These are phyloP conservation scores for Botrytis cinerea DNA, from an alignment of 2,329 filamentous ascomycete species.

Conservation along the genomic window DNA sequence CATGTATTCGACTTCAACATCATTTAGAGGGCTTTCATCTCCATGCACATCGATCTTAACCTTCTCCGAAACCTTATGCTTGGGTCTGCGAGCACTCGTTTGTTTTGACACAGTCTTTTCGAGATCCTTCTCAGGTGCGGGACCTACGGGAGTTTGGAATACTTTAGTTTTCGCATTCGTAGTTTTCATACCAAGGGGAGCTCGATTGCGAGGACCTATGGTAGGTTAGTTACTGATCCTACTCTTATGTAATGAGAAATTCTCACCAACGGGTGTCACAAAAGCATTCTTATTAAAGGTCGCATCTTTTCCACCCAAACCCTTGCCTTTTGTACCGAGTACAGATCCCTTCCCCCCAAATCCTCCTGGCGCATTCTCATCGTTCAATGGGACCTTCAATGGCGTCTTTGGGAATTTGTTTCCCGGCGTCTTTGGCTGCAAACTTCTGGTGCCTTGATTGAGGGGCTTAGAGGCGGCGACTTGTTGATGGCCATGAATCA, in stretches of 20 bases:
- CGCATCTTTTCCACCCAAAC: conserved; percentile 52
- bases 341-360: conserved; percentile 59
- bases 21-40: conserved; percentile 53
- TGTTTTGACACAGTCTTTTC: conserved; percentile 61
- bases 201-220: conserved; percentile 61
- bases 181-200: conserved; percentile 89
- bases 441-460: conserved; percentile 62
- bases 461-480: conserved; percentile 70
- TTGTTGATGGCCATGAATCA: conserved; percentile 73
- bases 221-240: background rate
- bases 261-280: conserved; percentile 74
- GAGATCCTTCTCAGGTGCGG: conserved; percentile 57
- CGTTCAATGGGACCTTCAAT: conserved; percentile 73
- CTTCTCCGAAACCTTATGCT: conserved; percentile 52
- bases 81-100: conserved; percentile 60
- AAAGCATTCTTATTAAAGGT: conserved; percentile 63
- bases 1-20: conserved; percentile 82
- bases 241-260: conserved; percentile 43
- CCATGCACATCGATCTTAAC: conserved; percentile 65
- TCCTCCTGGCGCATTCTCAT: conserved; percentile 73
- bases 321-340: conserved; percentile 48
- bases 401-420: conserved; percentile 79
- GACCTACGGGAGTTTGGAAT: conserved; percentile 66
- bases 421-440: conserved; percentile 77
- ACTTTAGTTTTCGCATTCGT: conserved; percentile 85